Base-by-base conservation (phyloP, 306 rosid genomes). In the Dalbergia cochinchinensis region DNA sequence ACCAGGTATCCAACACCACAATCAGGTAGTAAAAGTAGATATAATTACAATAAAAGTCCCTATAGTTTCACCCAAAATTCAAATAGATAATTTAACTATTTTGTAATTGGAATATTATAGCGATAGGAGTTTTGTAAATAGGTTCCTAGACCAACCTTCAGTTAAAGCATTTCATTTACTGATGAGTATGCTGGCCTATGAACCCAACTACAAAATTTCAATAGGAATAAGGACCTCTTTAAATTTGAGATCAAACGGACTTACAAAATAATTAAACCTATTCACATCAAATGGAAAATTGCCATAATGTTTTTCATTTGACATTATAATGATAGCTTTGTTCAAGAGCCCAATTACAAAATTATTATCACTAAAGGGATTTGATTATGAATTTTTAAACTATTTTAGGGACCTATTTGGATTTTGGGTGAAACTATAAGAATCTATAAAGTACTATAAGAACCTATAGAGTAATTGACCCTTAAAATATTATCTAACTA, bases 21-120 rank as follows among this genome's bases (percentile, higher is more conserved):
- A 62, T 47, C 55, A 78, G 82, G 19, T 79, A 69, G 26, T 83
- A 39, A 67, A 60, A 65, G 15, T 50, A 50, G 8, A 8, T 13
- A 12, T 13, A 12, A 50, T 50, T 13, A 50, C 57, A 11, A 15
- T 0, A 7, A 4, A 50, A 50, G 57, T 13, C 57, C 57, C 5
- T 48, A 14, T 48, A 48, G 18, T 50, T 50, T 12, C 16, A 50
- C 57, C 57, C 57, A 50, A 50, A 50, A 50, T 50, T 50, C 57
- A 50, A 50, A 42, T 42, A 42, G 9, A 6, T 42, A 42, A 11
- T 42, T 42, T 42, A 42, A 7, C 8, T 0, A 42, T 42, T 42
- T 42, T 8, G 11, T 42, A 42, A 42, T 42, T 8, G 6, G 10
- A 8, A 7, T 42, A 7, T 8, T 42, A 42, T 42, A 42, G 47